These are phyloP conservation scores for Boletus patriciae DNA, from an alignment of 768 basidiomycete species.

Conservation along the genomic window DNA sequence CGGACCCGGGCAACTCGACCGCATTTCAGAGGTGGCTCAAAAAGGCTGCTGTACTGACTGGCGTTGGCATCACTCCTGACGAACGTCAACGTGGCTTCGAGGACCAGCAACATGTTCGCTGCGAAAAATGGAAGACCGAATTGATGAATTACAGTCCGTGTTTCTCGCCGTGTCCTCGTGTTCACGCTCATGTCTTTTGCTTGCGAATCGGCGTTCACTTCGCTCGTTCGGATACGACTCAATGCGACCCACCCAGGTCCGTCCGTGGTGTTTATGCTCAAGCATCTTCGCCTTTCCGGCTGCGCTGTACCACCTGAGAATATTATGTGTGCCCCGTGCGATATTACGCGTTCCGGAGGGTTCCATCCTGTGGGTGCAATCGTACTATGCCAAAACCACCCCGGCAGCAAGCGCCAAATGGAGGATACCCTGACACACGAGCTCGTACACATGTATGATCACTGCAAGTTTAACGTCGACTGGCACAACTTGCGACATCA, in stretches of 20 bases:
- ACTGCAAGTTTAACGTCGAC: constrained; percentile 91
- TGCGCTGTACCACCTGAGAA: constrained; percentile 70
- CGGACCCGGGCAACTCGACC: constrained; percentile 22
- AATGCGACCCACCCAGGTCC: constrained; percentile 56
- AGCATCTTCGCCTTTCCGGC: constrained; percentile 78
- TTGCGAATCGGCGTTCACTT: constrained; percentile 14
- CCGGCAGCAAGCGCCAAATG: constrained; percentile 81
- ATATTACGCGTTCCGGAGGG: constrained; percentile 70
- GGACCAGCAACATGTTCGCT: constrained; percentile 44
- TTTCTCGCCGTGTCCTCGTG: constrained; percentile 11
- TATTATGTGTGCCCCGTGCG: constrained; percentile 85
- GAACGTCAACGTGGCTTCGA: constrained; percentile 39
- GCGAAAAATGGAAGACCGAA: constrained; percentile 70
- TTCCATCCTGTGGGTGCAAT: constrained; percentile 82
- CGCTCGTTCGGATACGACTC: background rate
- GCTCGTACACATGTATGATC: constrained; percentile 93
- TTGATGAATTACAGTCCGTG: constrained; percentile 69
- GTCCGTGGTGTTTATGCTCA: constrained; percentile 84
- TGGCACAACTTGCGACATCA: constrained; percentile 91
- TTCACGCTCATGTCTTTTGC: constrained; percentile 1
- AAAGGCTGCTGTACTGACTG: constrained; percentile 49
- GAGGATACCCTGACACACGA: constrained; percentile 94
- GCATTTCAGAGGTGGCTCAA: constrained; percentile 54
- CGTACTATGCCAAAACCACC: constrained; percentile 81
- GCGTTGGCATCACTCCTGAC: constrained; percentile 47